A percentile compares a stretch with the other conserved stretches of the same genome.
These are phyloP conservation scores for Tribonema minus DNA, from an alignment of 108 stramenopile species.

Conservation along the genomic window DNA sequence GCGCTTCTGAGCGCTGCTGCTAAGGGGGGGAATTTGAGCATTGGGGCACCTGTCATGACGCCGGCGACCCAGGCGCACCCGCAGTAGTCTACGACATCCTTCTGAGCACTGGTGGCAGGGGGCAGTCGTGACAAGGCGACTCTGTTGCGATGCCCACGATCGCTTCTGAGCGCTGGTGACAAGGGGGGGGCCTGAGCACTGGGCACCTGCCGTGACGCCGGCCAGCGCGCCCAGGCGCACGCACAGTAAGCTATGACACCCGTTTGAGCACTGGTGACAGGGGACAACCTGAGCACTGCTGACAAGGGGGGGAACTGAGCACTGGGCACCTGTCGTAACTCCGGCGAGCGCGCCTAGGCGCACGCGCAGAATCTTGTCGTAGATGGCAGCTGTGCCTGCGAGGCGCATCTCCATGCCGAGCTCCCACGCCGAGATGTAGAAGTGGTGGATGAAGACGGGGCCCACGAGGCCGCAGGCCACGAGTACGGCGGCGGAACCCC, in stretches of 20 bases:
- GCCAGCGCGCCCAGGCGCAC: conserved; percentile 27
- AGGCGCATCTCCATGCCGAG: conserved; percentile 26
- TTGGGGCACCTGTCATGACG: too few species aligned
- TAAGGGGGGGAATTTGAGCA: too few species aligned
- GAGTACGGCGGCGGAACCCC: neutral
- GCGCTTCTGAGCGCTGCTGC: too few species aligned
- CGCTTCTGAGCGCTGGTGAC: too few species aligned
- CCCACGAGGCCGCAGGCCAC: neutral
- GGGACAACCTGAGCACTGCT: too few species aligned
- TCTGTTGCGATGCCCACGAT: too few species aligned
- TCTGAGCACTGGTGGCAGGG: too few species aligned
- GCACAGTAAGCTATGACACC: conserved; percentile 20
- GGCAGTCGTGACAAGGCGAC: too few species aligned
- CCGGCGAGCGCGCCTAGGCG: conserved; percentile 27
- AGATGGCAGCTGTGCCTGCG: conserved; percentile 1
- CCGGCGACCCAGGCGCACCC: conserved; percentile 24
- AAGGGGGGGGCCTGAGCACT: too few species aligned
- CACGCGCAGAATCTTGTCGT: conserved; percentile 36
- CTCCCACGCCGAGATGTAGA: conserved; percentile 3
- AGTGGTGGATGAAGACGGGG: conserved; percentile 9
- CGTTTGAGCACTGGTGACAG: too few species aligned
- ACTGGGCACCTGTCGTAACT: neutral
- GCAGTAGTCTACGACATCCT: conserved; percentile 22
- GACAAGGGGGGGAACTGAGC: too few species aligned
- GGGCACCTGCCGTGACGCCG: too few species aligned